Conservation (phyloP, 1,139 yeast species). For the Taphrina pruni region DNA sequence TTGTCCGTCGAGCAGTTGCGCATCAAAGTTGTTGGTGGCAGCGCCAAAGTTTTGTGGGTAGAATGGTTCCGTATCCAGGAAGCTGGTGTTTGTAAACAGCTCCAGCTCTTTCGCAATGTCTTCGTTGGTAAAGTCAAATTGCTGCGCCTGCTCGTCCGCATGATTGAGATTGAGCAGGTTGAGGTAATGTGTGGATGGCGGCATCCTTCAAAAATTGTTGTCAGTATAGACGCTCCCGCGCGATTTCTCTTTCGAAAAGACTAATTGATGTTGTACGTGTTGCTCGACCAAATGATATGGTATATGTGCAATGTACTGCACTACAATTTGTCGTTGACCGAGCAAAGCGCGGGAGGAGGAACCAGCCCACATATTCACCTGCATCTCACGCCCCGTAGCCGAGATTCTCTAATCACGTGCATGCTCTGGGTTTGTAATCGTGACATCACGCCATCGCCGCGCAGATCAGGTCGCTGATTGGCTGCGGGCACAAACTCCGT, state of each 20-base stretch:
- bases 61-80: slow-evolving; percentile 31
- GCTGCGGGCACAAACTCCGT: neutral
- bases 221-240: no score
- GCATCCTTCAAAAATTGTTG: slow-evolving; percentile 7
- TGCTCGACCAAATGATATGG: no score
- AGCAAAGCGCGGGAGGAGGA: neutral
- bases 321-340: neutral
- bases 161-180: slow-evolving; percentile 40
- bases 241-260: no score
- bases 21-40: slow-evolving; percentile 1
- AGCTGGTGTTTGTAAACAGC: slow-evolving; percentile 37
- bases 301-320: no score
- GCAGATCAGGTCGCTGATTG: neutral
- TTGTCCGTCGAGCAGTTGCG: slow-evolving; percentile 7
- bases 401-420: slow-evolving; percentile 6
- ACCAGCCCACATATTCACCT: neutral
- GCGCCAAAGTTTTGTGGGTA: slow-evolving; percentile 7
- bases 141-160: slow-evolving; percentile 26
- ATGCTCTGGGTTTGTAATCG: slow-evolving; percentile 9
- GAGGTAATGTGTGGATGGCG: slow-evolving; percentile 39
- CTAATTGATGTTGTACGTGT: no score
- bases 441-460: slow-evolving; percentile 11
- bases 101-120: slow-evolving; percentile 36
- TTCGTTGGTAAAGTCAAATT: slow-evolving; percentile 12
- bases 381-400: slow-evolving; percentile 5